These are phyloP conservation scores for Millerago galiae DNA, from an alignment of 805 yeast species.

Conservation along the genomic window DNA sequence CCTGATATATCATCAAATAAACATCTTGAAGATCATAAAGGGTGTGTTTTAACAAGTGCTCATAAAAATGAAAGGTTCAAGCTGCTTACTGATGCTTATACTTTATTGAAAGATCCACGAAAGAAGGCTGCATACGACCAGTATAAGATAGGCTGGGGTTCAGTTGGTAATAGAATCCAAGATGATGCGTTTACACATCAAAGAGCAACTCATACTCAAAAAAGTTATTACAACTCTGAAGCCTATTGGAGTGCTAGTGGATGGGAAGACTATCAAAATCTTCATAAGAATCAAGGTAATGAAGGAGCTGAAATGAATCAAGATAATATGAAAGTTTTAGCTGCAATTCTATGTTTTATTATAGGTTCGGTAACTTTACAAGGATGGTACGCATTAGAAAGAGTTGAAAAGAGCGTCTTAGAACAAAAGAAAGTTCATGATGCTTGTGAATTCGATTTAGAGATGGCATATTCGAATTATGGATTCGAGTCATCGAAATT, in stretches of 20 bases:
- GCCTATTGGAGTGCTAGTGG: constrained; percentile 55
- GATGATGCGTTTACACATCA: constrained; percentile 8
- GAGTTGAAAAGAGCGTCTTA: constrained; percentile 29
- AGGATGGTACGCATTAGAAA: constrained; percentile 33
- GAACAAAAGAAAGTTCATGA: constrained; percentile 32
- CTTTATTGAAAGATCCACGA: constrained; percentile 41
- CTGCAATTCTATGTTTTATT: constrained; percentile 35
- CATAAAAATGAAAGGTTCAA: constrained; percentile 39
- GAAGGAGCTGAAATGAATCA: constrained; percentile 22
- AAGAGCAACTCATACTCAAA: background rate
- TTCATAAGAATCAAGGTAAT: constrained; percentile 25
- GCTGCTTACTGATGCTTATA: constrained; percentile 50
- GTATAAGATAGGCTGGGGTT: constrained; percentile 40
- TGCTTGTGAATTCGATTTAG: constrained; percentile 33
- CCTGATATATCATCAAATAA: constrained; percentile 52
- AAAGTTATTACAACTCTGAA: constrained; percentile 24
- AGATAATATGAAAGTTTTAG: constrained; percentile 35
- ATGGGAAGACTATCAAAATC: constrained; percentile 53
- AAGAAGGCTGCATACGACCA: constrained; percentile 41
- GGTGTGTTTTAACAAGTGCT: constrained; percentile 26
- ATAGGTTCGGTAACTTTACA: constrained; percentile 34
- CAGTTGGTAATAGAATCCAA: constrained; percentile 3
- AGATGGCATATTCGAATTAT: constrained; percentile 40
- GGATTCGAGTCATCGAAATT: constrained; percentile 45
- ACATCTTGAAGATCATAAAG: constrained; percentile 23